These are phyloP conservation scores for Scenedesmus sp. DNA, from an alignment of 163 green algal genomes.

Conservation along the genomic window DNA sequence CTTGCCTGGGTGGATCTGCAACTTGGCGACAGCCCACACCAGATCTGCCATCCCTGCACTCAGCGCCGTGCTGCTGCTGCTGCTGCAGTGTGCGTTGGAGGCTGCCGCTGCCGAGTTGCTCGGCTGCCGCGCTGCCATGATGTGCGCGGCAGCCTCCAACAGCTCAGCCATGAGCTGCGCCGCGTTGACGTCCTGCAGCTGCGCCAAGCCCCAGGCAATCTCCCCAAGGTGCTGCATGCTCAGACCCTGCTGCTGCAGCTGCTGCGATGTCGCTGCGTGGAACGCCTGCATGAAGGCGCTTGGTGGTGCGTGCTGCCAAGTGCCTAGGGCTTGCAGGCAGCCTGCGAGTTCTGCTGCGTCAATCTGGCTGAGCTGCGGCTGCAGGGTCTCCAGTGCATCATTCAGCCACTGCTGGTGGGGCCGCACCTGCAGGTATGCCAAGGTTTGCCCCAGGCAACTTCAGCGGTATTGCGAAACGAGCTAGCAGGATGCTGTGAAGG, in stretches of 20 bases:
- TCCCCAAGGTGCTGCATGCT: constrained; percentile 24
- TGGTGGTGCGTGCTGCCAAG: constrained; percentile 16
- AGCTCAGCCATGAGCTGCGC: background rate
- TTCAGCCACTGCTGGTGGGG: constrained; percentile 43
- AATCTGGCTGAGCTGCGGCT: constrained; percentile 14
- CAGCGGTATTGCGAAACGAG: background rate
- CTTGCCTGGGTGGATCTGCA: constrained; percentile 27
- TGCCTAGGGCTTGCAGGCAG: constrained; percentile 28
- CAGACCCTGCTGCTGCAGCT: background rate
- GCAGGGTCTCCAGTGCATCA: constrained; percentile 25
- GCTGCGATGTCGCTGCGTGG: background rate
- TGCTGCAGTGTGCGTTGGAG: constrained; percentile 8
- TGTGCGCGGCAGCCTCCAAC: background rate
- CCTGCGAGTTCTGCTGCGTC: constrained; percentile 16
- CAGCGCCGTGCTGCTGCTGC: background rate
- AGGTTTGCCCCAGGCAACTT: background rate
- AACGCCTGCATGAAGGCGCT: constrained; percentile 11
- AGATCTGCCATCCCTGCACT: constrained; percentile 13
- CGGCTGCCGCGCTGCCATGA: background rate
- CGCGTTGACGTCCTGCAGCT: constrained; percentile 30
- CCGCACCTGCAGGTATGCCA: background rate
- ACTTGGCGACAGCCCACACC: constrained; percentile 12
- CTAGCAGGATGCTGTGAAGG: too few species aligned
- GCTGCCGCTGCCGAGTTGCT: background rate
- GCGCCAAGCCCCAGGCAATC: constrained; percentile 26